Evolutionary conservation across 768 basidiomycete genomes (phyloP).

Genomic region (Candolleomyces aberdarensis): DNA sequence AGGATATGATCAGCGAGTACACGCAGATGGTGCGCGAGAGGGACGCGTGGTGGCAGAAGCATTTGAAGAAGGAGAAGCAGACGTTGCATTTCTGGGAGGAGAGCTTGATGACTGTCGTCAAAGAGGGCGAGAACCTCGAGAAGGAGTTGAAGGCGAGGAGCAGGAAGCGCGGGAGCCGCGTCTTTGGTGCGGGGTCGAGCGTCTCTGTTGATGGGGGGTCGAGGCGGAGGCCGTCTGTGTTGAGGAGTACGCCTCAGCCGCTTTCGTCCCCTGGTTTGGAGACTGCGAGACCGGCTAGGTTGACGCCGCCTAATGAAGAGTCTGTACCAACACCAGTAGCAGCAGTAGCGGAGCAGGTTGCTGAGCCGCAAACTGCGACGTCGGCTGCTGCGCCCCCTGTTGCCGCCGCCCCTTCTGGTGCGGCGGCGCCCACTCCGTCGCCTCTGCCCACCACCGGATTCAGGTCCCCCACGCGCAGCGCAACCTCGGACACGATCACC

Average conservation of each 20-base stretch:
- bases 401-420: too few species aligned
- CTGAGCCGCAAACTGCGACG: too few species aligned
- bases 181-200: constrained; percentile 38
- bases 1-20: constrained; percentile 63
- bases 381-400: too few species aligned
- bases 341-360: too few species aligned
- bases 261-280: too few species aligned
- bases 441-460: background rate
- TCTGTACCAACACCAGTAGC: too few species aligned
- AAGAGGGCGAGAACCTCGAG: constrained; percentile 83
- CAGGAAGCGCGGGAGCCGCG: constrained; percentile 55
- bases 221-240: too few species aligned
- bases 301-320: too few species aligned
- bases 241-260: too few species aligned
- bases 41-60: constrained; percentile 75
- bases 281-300: too few species aligned
- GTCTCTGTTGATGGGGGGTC: background rate
- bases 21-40: constrained; percentile 67
- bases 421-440: background rate
- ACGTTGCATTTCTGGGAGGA: constrained; percentile 83
- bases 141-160: constrained; percentile 65
- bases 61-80: constrained; percentile 61
- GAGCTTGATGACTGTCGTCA: constrained; percentile 80
- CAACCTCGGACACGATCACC: constrained; percentile 12
- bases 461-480: background rate